Percentiles rank a stretch among this genome's conserved stretches.
Conservation (phyloP, 2,329 filamentous ascomycete genomes). For the Colletotrichum sp. region DNA sequence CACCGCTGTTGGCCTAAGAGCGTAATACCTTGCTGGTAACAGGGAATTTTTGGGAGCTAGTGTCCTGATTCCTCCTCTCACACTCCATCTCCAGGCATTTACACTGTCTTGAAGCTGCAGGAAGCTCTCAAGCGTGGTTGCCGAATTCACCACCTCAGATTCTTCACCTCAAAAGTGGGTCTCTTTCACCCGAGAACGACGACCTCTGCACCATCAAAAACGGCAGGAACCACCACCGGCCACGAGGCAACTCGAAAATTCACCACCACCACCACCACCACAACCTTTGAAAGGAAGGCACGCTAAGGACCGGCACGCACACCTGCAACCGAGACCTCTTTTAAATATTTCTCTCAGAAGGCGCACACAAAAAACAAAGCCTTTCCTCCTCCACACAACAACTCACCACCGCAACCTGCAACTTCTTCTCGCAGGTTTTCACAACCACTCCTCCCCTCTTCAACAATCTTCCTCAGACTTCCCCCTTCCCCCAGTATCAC, state of each 20-base stretch:
- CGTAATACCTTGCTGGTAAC: slow-evolving; percentile 11
- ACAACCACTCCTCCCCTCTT: neutral
- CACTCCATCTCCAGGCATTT: neutral
- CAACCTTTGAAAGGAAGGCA: slow-evolving; percentile 2
- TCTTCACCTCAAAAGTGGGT: slow-evolving; percentile 4
- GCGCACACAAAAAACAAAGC: neutral
- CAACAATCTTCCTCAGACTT: neutral
- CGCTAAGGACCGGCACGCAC: neutral
- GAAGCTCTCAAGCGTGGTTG: neutral
- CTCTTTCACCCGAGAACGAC: neutral
- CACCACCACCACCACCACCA: neutral
- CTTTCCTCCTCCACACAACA: neutral
- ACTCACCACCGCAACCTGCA: neutral
- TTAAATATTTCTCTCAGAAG: neutral
- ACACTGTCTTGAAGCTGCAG: neutral
- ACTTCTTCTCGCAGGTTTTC: neutral
- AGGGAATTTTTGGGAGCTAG: neutral
- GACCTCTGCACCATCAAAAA: neutral
- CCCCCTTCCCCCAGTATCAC: neutral
- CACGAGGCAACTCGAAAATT: neutral
- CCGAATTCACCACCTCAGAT: neutral
- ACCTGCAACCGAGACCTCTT: neutral
- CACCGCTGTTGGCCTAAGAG: slow-evolving; percentile 6
- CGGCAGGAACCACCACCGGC: neutral
- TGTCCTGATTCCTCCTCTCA: neutral